phyloP scores from a whole-genome alignment of 2,329 filamentous ascomycete genomes.

The Scedosporium apiospermum region DNA sequence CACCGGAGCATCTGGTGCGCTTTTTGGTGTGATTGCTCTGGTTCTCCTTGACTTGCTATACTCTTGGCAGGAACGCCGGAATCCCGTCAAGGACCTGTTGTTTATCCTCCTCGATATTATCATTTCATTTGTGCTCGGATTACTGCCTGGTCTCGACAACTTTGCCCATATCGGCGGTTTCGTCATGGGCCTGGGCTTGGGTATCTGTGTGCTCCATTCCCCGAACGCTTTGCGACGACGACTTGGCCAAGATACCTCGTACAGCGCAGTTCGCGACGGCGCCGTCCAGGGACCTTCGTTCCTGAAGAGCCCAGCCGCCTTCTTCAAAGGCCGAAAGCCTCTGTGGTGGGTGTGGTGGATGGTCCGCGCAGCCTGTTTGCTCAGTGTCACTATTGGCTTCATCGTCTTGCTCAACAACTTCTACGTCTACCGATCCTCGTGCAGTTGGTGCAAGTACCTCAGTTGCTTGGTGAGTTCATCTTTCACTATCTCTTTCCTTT shows the following conservation, averaged over 20 bases:
- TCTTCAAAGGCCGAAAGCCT: slow-evolving; percentile 87
- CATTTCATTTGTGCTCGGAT: slow-evolving; percentile 84
- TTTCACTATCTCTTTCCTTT: not conserved
- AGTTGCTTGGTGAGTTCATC: slow-evolving; percentile 71
- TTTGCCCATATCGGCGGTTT: slow-evolving; percentile 97
- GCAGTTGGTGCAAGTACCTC: slow-evolving; percentile 89
- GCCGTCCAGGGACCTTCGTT: slow-evolving; percentile 43
- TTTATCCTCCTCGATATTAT: slow-evolving; percentile 79
- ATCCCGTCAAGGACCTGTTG: slow-evolving; percentile 72
- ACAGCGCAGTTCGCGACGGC: slow-evolving; percentile 54
- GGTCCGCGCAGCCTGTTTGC: slow-evolving; percentile 65
- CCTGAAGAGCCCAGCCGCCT: slow-evolving; percentile 56
- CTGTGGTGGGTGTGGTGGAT: slow-evolving; percentile 99
- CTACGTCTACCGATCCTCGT: slow-evolving; percentile 67
- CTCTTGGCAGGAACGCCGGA: slow-evolving; percentile 73
- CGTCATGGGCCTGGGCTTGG: slow-evolving; percentile 79
- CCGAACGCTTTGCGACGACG: slow-evolving; percentile 69
- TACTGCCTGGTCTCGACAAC: slow-evolving; percentile 90
- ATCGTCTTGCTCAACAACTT: slow-evolving; percentile 86
- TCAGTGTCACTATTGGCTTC: slow-evolving; percentile 76
- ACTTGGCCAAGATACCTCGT: slow-evolving; percentile 62
- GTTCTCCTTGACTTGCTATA: slow-evolving; percentile 85
- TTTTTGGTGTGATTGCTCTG: slow-evolving; percentile 89
- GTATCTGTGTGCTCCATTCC: slow-evolving; percentile 80
- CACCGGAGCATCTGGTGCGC: slow-evolving; percentile 77